A percentile compares a stretch with the other conserved stretches of the same genome.
Evolutionary conservation across 140 eudicot species (phyloP).

Genomic region (Stevia rebaudiana): DNA sequence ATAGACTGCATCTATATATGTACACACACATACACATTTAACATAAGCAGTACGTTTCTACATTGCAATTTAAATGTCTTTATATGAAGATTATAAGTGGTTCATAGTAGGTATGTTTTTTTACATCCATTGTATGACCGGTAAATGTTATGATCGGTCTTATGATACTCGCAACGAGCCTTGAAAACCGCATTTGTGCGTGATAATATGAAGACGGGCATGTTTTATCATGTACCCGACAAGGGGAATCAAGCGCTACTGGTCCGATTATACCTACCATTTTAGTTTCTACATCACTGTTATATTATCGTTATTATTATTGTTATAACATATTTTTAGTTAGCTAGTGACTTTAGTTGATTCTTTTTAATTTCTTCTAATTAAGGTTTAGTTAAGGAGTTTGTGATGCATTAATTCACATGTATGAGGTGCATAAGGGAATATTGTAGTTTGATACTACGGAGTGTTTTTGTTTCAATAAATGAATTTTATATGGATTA

Average conservation of each 20-base stretch:
- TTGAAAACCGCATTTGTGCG: not conserved
- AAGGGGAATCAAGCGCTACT: conserved; percentile 38
- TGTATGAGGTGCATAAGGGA: conserved; percentile 15
- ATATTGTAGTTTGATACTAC: conserved; percentile 17
- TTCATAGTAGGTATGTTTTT: conserved; percentile 1
- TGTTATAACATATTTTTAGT: no score
- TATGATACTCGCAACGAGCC: conserved; percentile 26
- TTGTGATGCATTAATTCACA: conserved; percentile 13
- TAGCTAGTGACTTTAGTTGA: no score
- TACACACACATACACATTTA: not conserved
- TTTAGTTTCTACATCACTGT: not conserved
- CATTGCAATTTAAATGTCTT: no score
- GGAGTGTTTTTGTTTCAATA: not conserved
- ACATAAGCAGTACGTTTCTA: conserved; percentile 2
- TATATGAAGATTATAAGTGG: no score
- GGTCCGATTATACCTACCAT: conserved; percentile 30
- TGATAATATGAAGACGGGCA: conserved; percentile 23
- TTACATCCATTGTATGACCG: not conserved
- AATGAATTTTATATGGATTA: not conserved
- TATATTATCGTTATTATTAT: not conserved
- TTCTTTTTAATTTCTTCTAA: conserved; percentile 16
- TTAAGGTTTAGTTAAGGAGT: conserved; percentile 8
- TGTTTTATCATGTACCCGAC: conserved; percentile 24
- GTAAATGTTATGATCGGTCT: conserved; percentile 3
- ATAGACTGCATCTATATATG: conserved; percentile 16